Evolutionary conservation across 352 stramenopile genomes (phyloP).

Genomic region (Phytophthora chlamydospora): DNA sequence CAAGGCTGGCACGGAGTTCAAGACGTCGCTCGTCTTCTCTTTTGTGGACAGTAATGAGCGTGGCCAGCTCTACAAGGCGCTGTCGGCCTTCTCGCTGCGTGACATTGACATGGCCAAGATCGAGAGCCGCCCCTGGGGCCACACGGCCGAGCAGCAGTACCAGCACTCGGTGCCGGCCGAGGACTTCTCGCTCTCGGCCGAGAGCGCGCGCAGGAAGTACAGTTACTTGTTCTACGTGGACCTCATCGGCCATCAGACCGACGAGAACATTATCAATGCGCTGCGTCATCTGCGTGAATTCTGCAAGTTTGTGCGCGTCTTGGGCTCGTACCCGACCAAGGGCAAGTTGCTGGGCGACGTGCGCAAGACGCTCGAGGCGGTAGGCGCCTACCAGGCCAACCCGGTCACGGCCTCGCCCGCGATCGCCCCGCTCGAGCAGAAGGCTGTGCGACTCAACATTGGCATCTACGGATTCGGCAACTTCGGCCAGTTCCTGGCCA

Average conservation of each 20-base stretch:
- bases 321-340: conserved; percentile 89
- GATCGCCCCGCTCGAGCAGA: conserved; percentile 21
- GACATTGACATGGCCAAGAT: conserved; percentile 86
- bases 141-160: conserved; percentile 61
- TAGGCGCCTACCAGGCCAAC: conserved; percentile 46
- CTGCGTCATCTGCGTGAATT: conserved; percentile 87
- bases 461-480: conserved; percentile 97
- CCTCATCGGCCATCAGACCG: conserved; percentile 72
- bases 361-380: conserved; percentile 56
- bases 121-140: conserved; percentile 76
- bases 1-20: conserved; percentile 67
- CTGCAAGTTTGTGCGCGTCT: conserved; percentile 88
- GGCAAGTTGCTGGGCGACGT: conserved; percentile 65
- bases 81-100: conserved; percentile 74
- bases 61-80: conserved; percentile 70
- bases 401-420: conserved; percentile 38
- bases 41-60: conserved; percentile 79
- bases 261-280: conserved; percentile 82
- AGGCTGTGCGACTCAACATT: conserved; percentile 87
- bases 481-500: conserved; percentile 98
- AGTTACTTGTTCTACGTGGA: conserved; percentile 89
- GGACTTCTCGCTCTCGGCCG: conserved; percentile 95
- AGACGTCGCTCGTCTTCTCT: conserved; percentile 85
- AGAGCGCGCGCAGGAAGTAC: conserved; percentile 59
- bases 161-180: conserved; percentile 43